Evolutionary conservation across 2,329 filamentous ascomycete species (phyloP), one percentile per base, ranked within the genome.

Genomic region (Colletotrichum theobromicola): DNA sequence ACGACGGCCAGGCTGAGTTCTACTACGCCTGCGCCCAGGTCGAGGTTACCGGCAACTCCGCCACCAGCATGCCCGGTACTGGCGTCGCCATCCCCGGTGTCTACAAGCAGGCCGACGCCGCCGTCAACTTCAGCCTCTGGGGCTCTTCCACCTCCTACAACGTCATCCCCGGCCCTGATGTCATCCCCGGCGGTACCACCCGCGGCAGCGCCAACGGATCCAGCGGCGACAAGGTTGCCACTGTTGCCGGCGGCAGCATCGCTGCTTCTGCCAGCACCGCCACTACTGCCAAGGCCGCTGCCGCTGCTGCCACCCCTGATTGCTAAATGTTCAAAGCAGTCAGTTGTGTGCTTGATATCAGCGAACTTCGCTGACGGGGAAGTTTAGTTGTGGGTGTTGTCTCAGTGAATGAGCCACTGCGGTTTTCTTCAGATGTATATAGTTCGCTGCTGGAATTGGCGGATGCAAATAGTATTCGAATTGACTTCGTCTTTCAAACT

Each of bases 1-100:
- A 79, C 65, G 66, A 55, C 37, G 76, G 74, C 50, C 65, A 78
- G 35, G 77, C 79, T 42, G 78, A 88, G 79, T 85, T 88, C 77
- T 88, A 88, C 78, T 83, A 86, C 62, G 82, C 82, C 5, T 88
- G 87, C 77, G 85, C 84, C 1, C 86, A 88, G 81, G 75, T 88
- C 67, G 83, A 83, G 74, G 83, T 88, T 63, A 81, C 68, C 13
- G 77, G 74, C 46, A 72, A 69, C 60, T 64, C 67, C 18, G 66
- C 50, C 21, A 58, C 72, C 32, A 67, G 42, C 68, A 73, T 75
- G 69, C 72, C 72, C 28, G 68, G 69, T 5, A 63, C 69, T 28
- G 42, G 16, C 1, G 85, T 86, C 26, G 75, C 80, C 46, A 86
- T 87, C 75, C 86, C 86, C 9, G 86, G 85, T 76, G 70, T 86